Evolutionary conservation across 2,329 filamentous ascomycete species (phyloP), one percentile per base, ranked within the genome.

Genomic region (Ascochyta fabae): DNA sequence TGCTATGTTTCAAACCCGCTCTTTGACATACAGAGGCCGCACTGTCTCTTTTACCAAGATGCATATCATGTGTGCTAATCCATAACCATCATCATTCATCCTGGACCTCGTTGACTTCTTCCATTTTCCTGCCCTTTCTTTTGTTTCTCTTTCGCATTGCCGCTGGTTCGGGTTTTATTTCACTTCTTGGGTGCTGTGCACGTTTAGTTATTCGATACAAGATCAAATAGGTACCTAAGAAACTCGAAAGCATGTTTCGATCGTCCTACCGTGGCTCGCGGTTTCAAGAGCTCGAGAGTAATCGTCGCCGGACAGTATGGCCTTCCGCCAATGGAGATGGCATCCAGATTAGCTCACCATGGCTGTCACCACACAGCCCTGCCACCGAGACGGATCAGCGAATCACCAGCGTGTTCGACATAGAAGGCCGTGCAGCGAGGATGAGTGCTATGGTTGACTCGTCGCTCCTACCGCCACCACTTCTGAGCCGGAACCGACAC

Each of bases 361-460:
- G 55, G 57, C 39, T 29, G 10, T 15, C n/a, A 12, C 39, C 31
- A 2, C 36, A 53, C 26, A 46, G 38, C 19, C 39, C 50, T 6
- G 51, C 53, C 26, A 42, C 41, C n/a, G 36, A 50, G 16, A 38
- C 36, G 16, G 45, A 61, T 24, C 57, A 59, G 16, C 53, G 60
- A 38, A 46, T 55, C 24, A 56, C 55, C 6, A 55, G 59, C 15
- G 56, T 60, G 10, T 65, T 65, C 48, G 62, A 65, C n/a, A 59
- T 56, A 13, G 62, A 64, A 26, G 62, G 52, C 24, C 56, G 62
- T n/a, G 60, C 62, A 6, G 55, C 60, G 12, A 54, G 58, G 5
- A 62, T 65, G 62, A 60, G 60, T 51, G 50, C 54, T 7, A 53
- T 65, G 47, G 62, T 54, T 7, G 59, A 61, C 26, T 54, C 52